phyloP scores from a whole-genome alignment of 495 filamentous ascomycete genomes.

The Neurospora tetraspora region DNA sequence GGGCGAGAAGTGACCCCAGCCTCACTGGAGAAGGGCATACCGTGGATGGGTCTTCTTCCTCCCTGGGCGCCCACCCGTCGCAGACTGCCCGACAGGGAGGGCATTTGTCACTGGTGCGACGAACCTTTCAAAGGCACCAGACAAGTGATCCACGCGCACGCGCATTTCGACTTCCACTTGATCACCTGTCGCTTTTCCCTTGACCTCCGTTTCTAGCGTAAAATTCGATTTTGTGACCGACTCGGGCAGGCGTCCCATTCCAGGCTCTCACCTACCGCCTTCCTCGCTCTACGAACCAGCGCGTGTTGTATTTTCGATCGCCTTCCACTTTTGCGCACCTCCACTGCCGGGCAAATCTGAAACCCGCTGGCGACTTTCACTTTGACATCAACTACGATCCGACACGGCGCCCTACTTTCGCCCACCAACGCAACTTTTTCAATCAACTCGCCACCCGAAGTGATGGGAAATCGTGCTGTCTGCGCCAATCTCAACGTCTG shows the following conservation, averaged over 20 bases:
- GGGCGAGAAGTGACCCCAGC: neutral
- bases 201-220: neutral
- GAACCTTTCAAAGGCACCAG: neutral
- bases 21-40: neutral
- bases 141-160: neutral
- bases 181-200: neutral
- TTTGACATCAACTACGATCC: neutral
- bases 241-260: neutral
- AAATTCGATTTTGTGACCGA: neutral
- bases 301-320: neutral
- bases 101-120: neutral
- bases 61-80: neutral
- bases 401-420: neutral
- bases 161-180: neutral
- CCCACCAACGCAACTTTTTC: neutral
- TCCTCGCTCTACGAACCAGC: neutral
- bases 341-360: neutral
- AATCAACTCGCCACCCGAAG: neutral
- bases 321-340: neutral
- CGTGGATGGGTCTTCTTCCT: neutral
- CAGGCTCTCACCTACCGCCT: neutral
- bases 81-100: neutral
- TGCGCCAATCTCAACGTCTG: constrained; percentile 1
- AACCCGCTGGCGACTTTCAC: neutral
- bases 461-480: constrained; percentile 10